Evolutionary conservation across 2,329 filamentous ascomycete species (phyloP).

Genomic region (Ophiostoma populinum): DNA sequence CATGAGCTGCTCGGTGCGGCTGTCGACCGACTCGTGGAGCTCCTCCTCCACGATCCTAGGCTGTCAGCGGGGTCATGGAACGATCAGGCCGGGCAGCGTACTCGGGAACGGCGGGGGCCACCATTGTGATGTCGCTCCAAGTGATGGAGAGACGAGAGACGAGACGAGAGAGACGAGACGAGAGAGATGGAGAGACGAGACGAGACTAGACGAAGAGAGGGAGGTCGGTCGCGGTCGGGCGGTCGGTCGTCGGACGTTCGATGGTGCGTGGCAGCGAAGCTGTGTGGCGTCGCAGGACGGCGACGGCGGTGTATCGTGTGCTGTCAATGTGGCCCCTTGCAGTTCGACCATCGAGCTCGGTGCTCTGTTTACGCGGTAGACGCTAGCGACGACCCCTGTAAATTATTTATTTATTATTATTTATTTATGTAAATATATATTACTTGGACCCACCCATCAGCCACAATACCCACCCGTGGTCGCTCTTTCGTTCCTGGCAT

Average conservation of each 20-base stretch:
- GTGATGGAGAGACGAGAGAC: not conserved
- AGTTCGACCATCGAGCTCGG: not conserved
- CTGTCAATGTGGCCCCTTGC: slow-evolving; percentile 3
- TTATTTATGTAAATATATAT: no score
- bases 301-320: not conserved
- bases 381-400: no score
- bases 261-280: no score
- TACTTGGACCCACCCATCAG: no score
- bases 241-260: not conserved
- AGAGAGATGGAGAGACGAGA: not conserved
- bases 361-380: no score
- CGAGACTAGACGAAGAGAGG: not conserved
- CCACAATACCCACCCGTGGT: slow-evolving; percentile 1
- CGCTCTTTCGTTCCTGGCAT: slow-evolving; percentile 1
- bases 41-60: slow-evolving; percentile 82
- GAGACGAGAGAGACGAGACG: not conserved
- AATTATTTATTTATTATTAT: no score
- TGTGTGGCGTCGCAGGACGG: no score
- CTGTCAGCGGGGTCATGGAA: not conserved
- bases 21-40: slow-evolving; percentile 78
- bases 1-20: slow-evolving; percentile 75
- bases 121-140: slow-evolving; percentile 31
- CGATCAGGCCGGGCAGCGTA: no score
- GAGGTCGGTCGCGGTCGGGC: not conserved
- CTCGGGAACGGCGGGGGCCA: slow-evolving; percentile 62